phyloP scores from a whole-genome alignment of 2,329 filamentous ascomycete species.

The Moelleriella libera region DNA sequence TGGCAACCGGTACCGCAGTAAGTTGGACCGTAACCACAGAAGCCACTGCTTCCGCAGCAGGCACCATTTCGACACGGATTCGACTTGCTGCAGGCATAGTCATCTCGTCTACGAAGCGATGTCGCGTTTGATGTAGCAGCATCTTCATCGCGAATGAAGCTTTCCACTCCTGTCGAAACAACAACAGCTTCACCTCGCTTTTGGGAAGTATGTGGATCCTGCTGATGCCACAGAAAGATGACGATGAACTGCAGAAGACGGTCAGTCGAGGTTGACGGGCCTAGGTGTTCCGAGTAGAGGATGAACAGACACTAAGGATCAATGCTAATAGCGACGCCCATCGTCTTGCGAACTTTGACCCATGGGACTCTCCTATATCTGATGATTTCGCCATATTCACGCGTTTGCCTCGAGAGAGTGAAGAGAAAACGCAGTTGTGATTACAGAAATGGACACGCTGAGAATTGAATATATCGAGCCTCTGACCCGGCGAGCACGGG shows the following conservation, averaged over 20 bases:
- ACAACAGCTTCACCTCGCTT: neutral
- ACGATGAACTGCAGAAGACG: neutral
- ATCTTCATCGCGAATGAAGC: neutral
- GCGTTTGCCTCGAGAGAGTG: neutral
- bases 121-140: neutral
- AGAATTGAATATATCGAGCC: neutral
- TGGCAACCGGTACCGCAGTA: constrained; percentile 1
- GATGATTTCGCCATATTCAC: neutral
- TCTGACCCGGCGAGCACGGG: neutral
- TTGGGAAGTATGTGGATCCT: neutral
- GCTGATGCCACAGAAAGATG: neutral
- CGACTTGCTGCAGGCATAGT: neutral
- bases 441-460: neutral
- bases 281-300: neutral
- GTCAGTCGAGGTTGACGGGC: neutral
- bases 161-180: neutral
- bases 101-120: neutral
- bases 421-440: neutral
- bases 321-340: neutral
- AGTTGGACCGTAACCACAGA: neutral
- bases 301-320: neutral
- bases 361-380: neutral
- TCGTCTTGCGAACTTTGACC: neutral
- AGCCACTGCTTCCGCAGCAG: neutral
- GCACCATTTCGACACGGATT: neutral